These are phyloP conservation scores for Exophiala spinifera DNA, from an alignment of 2,329 filamentous ascomycete genomes.

Conservation along the genomic window DNA sequence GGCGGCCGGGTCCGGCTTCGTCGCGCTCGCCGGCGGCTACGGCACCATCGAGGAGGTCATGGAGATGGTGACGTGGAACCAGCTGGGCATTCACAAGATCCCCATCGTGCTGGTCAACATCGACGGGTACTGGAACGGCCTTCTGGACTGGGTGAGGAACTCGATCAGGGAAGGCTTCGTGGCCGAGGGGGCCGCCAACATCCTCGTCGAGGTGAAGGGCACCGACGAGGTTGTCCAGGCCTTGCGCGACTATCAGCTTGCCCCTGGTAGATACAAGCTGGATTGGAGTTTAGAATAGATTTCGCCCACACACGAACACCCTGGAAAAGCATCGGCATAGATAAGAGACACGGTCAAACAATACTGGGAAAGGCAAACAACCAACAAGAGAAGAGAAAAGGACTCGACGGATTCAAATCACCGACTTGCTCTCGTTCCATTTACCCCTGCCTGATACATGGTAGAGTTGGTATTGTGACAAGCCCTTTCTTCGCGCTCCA, in stretches of 20 bases:
- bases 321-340: no score
- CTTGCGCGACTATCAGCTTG: slow-evolving; percentile 71
- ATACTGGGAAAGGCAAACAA: no score
- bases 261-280: slow-evolving; percentile 72
- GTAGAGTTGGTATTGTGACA: slow-evolving; percentile 6
- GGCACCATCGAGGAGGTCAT: slow-evolving; percentile 96
- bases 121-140: slow-evolving; percentile 85
- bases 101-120: slow-evolving; percentile 83
- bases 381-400: slow-evolving; percentile 1
- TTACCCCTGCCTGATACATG: background rate
- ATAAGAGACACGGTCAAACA: no score
- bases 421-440: slow-evolving; percentile 12
- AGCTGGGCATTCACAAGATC: slow-evolving; percentile 82
- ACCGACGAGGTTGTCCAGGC: slow-evolving; percentile 69
- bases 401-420: background rate
- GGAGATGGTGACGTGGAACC: slow-evolving; percentile 93
- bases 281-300: slow-evolving; percentile 57
- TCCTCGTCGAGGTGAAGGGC: slow-evolving; percentile 72
- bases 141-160: slow-evolving; percentile 76
- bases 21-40: slow-evolving; percentile 84
- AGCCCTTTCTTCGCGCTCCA: slow-evolving; percentile 19
- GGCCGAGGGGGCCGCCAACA: slow-evolving; percentile 64
- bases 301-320: no score
- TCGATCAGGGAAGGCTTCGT: slow-evolving; percentile 78
- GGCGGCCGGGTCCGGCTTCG: slow-evolving; percentile 80